A percentile compares a stretch with the other conserved stretches of the same genome.
These are phyloP conservation scores for Blastobotrys attinorum DNA, from an alignment of 805 yeast species.

Conservation along the genomic window DNA sequence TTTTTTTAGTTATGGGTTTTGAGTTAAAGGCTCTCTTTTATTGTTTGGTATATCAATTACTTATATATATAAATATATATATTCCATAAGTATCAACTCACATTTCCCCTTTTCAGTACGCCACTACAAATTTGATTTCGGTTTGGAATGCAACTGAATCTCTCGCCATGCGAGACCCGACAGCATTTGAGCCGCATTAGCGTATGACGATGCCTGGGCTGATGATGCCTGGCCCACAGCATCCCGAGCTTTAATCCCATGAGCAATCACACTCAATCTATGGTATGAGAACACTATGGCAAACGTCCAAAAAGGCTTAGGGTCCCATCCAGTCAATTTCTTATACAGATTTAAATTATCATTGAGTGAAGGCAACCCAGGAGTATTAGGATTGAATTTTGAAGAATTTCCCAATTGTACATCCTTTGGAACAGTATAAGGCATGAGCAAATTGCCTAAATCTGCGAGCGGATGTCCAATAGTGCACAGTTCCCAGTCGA, in stretches of 20 bases:
- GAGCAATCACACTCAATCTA: conserved; percentile 49
- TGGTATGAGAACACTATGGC: conserved; percentile 51
- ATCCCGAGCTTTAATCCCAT: conserved; percentile 53
- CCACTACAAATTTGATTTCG: background rate
- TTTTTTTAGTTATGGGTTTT: background rate
- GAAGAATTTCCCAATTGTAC: background rate
- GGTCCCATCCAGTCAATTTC: conserved; percentile 35
- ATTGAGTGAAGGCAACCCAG: conserved; percentile 21
- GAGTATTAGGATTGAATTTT: background rate
- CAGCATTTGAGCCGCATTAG: conserved; percentile 26
- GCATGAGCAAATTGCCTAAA: conserved; percentile 49
- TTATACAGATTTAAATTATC: conserved; percentile 20
- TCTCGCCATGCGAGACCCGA: conserved; percentile 25
- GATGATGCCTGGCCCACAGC: conserved; percentile 47
- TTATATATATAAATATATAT: background rate
- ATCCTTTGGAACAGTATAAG: conserved; percentile 37
- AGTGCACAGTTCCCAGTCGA: conserved; percentile 63
- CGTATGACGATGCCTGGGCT: conserved; percentile 39
- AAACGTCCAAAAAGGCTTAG: conserved; percentile 39
- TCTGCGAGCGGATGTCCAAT: conserved; percentile 60
- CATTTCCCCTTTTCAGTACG: background rate
- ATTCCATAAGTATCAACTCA: background rate
- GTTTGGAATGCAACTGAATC: conserved; percentile 8
- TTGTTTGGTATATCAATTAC: background rate
- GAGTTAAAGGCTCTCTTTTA: background rate